These are phyloP conservation scores for Aspergillus sojae DNA, from an alignment of 2,329 filamentous ascomycete genomes.

Conservation along the genomic window DNA sequence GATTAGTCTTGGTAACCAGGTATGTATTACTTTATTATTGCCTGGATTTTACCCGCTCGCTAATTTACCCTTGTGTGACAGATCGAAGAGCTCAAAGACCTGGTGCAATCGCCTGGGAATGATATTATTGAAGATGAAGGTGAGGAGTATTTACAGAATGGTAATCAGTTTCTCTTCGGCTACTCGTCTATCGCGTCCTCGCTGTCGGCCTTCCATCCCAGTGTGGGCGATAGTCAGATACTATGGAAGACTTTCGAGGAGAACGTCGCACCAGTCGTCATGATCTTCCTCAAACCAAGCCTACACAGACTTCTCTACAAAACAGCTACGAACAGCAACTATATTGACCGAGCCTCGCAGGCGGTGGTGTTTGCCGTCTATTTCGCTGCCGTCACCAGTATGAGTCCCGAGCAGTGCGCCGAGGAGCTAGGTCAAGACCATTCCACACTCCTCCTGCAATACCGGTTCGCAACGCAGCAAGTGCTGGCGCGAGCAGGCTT, in stretches of 20 bases:
- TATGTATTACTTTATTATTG: background rate
- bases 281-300: constrained; percentile 51
- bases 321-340: constrained; percentile 49
- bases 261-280: background rate
- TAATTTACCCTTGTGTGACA: no score
- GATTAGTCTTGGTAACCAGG: constrained; percentile 19
- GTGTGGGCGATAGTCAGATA: background rate
- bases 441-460: constrained; percentile 49
- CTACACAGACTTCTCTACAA: constrained; percentile 50
- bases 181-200: background rate
- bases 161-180: background rate
- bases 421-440: constrained; percentile 51
- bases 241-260: background rate
- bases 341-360: constrained; percentile 54
- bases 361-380: constrained; percentile 62
- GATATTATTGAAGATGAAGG: no score
- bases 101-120: no score
- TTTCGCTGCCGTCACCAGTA: constrained; percentile 57
- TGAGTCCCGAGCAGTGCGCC: constrained; percentile 51
- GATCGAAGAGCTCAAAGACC: no score
- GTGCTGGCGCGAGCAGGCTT: constrained; percentile 62
- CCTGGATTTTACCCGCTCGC: no score
- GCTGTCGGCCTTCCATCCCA: background rate
- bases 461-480: constrained; percentile 62
- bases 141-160: no score